These are phyloP conservation scores for Carex myosuroides DNA, from an alignment of 176 grass and related monocot species.

Conservation along the genomic window DNA sequence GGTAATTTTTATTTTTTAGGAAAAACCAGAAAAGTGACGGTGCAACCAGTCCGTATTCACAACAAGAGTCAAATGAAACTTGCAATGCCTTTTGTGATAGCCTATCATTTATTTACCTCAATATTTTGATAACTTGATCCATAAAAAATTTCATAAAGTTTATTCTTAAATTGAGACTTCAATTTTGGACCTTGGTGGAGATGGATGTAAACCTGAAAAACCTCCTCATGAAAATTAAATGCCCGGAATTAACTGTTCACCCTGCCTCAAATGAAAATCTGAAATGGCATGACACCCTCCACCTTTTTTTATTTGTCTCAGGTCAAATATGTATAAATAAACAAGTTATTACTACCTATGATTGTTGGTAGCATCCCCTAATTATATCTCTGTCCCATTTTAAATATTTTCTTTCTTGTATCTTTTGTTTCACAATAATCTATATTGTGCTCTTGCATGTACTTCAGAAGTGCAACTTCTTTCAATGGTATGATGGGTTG, in stretches of 20 bases:
- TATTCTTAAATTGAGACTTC: background rate
- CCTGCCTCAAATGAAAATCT: background rate
- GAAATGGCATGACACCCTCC: background rate
- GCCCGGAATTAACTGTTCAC: background rate
- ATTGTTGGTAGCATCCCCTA: background rate
- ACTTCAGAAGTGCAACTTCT: conserved; percentile 33
- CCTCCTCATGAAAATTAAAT: background rate
- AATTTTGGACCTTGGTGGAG: background rate
- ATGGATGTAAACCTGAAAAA: background rate
- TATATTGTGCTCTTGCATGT: background rate
- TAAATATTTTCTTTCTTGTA: background rate
- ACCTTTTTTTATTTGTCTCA: background rate
- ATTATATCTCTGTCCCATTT: background rate
- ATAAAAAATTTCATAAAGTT: background rate
- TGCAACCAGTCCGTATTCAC: background rate
- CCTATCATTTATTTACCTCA: background rate
- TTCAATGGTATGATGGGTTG: conserved; percentile 26
- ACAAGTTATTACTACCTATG: background rate
- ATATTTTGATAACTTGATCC: no score
- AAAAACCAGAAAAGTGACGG: no score
- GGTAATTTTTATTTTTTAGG: no score
- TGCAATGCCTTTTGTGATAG: background rate
- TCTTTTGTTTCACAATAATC: background rate
- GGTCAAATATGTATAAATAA: background rate
- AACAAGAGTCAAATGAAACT: background rate